Evolutionary conservation across 208 protist genomes (phyloP).

Genomic region (Trypanosoma platydactyli): DNA sequence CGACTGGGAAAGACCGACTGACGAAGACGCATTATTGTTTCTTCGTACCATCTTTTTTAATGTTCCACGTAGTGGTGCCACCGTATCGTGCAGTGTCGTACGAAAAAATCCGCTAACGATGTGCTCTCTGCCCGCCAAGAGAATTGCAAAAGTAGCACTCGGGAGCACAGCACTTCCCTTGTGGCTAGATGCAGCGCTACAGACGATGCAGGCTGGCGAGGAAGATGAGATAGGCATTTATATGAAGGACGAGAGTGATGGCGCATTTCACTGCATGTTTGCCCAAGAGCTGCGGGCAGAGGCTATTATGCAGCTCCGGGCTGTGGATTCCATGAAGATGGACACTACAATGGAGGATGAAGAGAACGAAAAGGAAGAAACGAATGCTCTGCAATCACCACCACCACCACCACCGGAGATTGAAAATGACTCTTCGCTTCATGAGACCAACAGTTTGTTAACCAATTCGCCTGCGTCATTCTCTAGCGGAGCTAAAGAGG

Average conservation of each 20-base stretch:
- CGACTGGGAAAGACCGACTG: background rate
- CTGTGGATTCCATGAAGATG: background rate
- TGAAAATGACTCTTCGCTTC: too few species aligned
- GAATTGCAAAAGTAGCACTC: background rate
- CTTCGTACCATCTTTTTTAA: slow-evolving; percentile 11
- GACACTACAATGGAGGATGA: background rate
- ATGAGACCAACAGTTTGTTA: too few species aligned
- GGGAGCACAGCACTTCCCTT: slow-evolving; percentile 15
- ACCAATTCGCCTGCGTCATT: too few species aligned
- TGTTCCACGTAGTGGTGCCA: slow-evolving; percentile 21
- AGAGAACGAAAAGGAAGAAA: background rate
- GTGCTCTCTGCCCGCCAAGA: background rate
- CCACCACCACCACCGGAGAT: background rate
- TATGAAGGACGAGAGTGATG: slow-evolving; percentile 14
- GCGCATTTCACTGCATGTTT: slow-evolving; percentile 3
- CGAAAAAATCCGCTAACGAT: slow-evolving; percentile 3
- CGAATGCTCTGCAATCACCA: background rate
- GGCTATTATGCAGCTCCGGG: background rate
- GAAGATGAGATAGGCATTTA: slow-evolving; percentile 5
- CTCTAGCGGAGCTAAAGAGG: background rate
- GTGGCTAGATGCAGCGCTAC: slow-evolving; percentile 23
- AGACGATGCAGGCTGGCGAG: slow-evolving; percentile 19
- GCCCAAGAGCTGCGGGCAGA: background rate
- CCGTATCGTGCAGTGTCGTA: slow-evolving; percentile 15
- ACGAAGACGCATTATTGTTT: slow-evolving; percentile 21